Percentiles rank a stretch among this genome's conserved stretches.
Conservation (phyloP, 345 rosid genomes). For the Brassica cretica region DNA sequence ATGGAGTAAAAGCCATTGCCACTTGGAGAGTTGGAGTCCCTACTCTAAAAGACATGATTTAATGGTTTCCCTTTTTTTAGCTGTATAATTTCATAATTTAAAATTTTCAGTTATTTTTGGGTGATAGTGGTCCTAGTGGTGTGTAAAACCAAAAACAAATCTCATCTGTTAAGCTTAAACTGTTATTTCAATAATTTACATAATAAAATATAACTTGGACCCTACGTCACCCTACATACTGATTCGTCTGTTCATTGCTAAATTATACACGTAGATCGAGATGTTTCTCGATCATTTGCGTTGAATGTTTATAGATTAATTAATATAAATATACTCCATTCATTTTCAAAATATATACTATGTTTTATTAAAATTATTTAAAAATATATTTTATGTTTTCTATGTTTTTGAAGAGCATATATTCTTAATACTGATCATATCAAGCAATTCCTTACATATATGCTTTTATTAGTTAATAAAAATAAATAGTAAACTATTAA, state of each 20-base stretch:
- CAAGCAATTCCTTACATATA: background rate
- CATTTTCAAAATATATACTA: background rate
- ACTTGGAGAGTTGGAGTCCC: conserved; percentile 29
- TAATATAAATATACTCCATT: background rate
- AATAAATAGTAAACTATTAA: background rate
- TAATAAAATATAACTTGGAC: background rate
- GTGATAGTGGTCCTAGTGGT: conserved; percentile 33
- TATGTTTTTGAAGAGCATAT: background rate
- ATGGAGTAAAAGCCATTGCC: background rate
- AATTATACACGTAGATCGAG: background rate
- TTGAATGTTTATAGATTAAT: background rate
- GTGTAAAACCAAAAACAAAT: conserved; percentile 30
- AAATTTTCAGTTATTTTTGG: conserved; percentile 35
- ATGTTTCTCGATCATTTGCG: background rate
- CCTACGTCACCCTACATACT: background rate
- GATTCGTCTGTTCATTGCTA: background rate
- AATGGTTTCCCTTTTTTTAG: conserved; percentile 40
- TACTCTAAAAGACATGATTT: conserved; percentile 34
- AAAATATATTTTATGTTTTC: background rate
- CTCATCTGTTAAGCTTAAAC: conserved; percentile 8
- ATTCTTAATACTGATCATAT: background rate
- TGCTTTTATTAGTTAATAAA: too few species aligned
- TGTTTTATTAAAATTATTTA: background rate
- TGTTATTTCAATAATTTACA: background rate
- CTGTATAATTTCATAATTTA: conserved; percentile 25